Conservation (phyloP, 148 eudicot species). For the Drosera capensis region DNA sequence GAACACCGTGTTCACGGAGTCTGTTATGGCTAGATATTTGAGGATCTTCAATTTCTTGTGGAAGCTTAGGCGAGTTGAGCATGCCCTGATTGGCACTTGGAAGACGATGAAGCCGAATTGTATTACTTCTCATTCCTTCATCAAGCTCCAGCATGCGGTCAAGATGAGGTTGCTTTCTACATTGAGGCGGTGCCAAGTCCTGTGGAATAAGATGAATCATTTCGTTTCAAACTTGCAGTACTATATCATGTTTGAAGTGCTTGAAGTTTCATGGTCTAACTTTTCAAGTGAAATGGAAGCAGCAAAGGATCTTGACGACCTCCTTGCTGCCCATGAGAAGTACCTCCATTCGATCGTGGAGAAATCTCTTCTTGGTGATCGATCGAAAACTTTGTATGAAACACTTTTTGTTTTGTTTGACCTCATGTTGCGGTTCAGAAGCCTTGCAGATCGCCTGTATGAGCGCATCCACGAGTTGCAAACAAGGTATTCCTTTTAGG, state of each 20-base stretch:
- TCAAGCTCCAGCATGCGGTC: conserved; percentile 53
- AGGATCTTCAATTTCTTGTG: conserved; percentile 86
- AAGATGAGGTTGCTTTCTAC: conserved; percentile 60
- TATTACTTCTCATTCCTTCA: conserved; percentile 52
- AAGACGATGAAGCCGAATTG: conserved; percentile 94
- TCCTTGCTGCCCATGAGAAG: conserved; percentile 93
- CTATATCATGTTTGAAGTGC: conserved; percentile 98
- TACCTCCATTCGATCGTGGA: conserved; percentile 83
- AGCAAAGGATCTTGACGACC: conserved; percentile 93
- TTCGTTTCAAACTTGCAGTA: conserved; percentile 89
- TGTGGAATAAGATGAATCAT: conserved; percentile 98
- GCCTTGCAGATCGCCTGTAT: conserved; percentile 82
- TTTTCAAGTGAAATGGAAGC: conserved; percentile 79
- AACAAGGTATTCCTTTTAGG: conserved; percentile 48
- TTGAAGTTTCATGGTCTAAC: conserved; percentile 96
- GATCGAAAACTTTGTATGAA: conserved; percentile 53
- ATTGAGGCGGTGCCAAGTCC: conserved; percentile 80
- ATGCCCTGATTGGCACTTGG: conserved; percentile 82
- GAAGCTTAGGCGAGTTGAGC: conserved; percentile 97
- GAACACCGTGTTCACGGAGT: conserved; percentile 81
- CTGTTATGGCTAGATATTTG: conserved; percentile 77
- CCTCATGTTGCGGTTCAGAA: conserved; percentile 59
- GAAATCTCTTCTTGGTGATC: conserved; percentile 90
- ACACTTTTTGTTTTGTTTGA: conserved; percentile 72
- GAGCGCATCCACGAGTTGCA: conserved; percentile 86